Evolutionary conservation across 805 yeast genomes (phyloP).

Genomic region (Suhomyces kilbournensis): DNA sequence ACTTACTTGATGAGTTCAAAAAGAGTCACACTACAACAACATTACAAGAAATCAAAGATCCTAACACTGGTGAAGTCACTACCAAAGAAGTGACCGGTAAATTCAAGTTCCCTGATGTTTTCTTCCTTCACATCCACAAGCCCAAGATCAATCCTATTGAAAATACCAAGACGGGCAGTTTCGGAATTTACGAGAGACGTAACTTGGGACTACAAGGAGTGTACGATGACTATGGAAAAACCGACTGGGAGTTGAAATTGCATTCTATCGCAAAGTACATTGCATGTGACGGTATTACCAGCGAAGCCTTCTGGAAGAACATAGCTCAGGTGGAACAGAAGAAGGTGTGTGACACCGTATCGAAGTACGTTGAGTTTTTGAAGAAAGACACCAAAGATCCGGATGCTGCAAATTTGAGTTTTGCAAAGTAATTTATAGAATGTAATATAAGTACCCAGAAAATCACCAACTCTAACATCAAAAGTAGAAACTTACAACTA

Average conservation of each 20-base stretch:
- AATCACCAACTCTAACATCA: too few relatives aligned
- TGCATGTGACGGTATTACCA: constrained; percentile 20
- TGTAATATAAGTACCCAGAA: too few relatives aligned
- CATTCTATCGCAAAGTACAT: constrained; percentile 23
- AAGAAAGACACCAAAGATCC: constrained; percentile 16
- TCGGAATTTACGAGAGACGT: constrained; percentile 14
- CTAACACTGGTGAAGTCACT: constrained; percentile 1
- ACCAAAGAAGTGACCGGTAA: neutral
- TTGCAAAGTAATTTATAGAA: neutral
- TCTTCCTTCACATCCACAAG: constrained; percentile 21
- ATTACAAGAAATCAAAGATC: neutral
- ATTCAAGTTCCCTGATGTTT: constrained; percentile 14
- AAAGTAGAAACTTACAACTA: too few relatives aligned
- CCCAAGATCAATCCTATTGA: constrained; percentile 18
- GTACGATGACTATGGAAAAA: constrained; percentile 15
- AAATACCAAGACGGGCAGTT: constrained; percentile 10
- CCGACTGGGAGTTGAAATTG: constrained; percentile 25
- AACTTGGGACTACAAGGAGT: constrained; percentile 17
- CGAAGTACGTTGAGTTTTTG: constrained; percentile 22
- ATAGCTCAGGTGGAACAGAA: constrained; percentile 11
- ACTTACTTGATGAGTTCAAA: constrained; percentile 11
- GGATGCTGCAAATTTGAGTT: constrained; percentile 6
- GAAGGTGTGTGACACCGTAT: constrained; percentile 20
- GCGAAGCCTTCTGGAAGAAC: constrained; percentile 18
- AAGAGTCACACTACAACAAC: neutral